Evolutionary conservation across 345 rosid genomes (phyloP).

Genomic region (Hibiscus trionum): DNA sequence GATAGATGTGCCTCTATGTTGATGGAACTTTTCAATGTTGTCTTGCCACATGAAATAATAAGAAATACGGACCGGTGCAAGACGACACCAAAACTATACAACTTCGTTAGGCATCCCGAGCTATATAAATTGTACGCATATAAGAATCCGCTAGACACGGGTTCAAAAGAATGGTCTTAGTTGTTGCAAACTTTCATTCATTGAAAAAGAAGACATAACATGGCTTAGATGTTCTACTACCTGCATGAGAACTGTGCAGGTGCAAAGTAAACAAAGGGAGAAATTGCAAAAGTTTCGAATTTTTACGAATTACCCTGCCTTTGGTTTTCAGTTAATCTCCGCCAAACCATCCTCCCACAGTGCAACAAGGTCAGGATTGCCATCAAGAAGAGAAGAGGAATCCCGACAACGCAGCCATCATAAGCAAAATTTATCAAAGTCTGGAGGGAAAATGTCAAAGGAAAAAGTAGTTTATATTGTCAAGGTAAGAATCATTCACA

Average conservation of each 20-base stretch:
- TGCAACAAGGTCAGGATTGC: constrained; percentile 55
- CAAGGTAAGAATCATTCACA: not conserved
- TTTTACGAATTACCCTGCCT: constrained; percentile 27
- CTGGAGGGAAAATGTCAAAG: constrained; percentile 22
- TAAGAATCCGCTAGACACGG: not conserved
- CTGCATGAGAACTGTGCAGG: not conserved
- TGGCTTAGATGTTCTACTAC: not conserved
- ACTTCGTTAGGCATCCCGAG: not conserved
- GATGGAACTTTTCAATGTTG: not conserved
- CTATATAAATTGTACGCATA: not conserved
- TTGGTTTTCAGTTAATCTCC: constrained; percentile 52
- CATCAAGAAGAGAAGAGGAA: constrained; percentile 78
- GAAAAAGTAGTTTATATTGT: too few relatives aligned
- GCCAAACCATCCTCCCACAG: constrained; percentile 74
- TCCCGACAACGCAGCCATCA: constrained; percentile 70
- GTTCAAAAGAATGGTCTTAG: not conserved
- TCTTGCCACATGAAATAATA: not conserved
- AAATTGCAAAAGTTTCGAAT: not conserved
- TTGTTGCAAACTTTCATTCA: not conserved
- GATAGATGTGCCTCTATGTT: not conserved
- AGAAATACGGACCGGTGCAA: not conserved
- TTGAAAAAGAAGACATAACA: not conserved
- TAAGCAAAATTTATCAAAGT: constrained; percentile 75
- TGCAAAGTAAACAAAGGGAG: not conserved
- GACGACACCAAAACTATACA: not conserved